Base-by-base conservation (phyloP, 495 filamentous ascomycete species). In the Penicilliopsis zonata region DNA sequence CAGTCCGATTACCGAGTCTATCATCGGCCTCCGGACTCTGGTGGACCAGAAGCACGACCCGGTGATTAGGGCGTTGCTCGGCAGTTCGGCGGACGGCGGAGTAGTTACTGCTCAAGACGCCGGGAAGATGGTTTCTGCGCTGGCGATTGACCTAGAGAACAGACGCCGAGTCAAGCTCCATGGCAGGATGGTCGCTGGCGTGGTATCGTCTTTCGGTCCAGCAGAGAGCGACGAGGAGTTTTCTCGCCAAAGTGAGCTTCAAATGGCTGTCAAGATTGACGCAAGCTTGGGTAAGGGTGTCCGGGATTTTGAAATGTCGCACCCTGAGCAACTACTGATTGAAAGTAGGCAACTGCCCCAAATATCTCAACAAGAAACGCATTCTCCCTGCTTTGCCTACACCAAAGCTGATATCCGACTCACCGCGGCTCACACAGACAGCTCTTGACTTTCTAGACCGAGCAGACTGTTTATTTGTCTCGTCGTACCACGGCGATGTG, bases 381-480 rank as follows among this genome's bases (percentile, higher is more conserved):
- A 73, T 86, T 24, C 33, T 60, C 3, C 67, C 72, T 2, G 61
- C 66, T 19, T 33, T 63, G 1, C 65, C 74, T 12, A 37, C 49
- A 3, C 74, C 80, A 6, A 54, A 49, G 18, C 54, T 79, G 12
- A 41, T 72, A 2, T 69, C 66, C 12, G 52, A 61, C 21, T 59
- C 64, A 4, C 44, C 50, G 13, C 43, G 59, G 18, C 37, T 74
- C 1, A 33, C 46, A 10, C 40, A 47, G 14, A 52, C 57, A 25
- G 79, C 80, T 8, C 30, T 82, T 6, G 47, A 59, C 4, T 48
- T 88, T 3, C 50, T 93, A 9, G 50, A 40, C 6, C 70, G 74
- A 39, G 70, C 81, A 13, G 85, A 87, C 46, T 55, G 81, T 20
- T 76, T 93, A 40, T 90, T 93, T 49, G 57, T 90, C 12, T 77